Conservation (phyloP, 106 monocot species). For the Dioscorea zingiberensis region DNA sequence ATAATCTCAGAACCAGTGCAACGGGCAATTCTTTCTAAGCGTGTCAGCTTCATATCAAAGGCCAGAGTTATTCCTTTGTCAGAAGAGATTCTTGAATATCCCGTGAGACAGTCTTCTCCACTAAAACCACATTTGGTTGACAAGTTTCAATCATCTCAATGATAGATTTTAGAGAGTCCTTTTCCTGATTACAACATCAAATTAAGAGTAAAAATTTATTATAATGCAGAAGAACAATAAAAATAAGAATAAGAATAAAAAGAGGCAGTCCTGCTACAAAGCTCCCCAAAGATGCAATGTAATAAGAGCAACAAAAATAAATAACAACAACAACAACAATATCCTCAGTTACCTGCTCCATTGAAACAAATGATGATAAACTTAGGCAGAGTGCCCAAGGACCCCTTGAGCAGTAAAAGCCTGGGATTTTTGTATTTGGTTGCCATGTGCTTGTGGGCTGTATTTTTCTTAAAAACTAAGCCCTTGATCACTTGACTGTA, state of each 20-base stretch:
- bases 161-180: slow-evolving; percentile 46
- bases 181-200: slow-evolving; percentile 47
- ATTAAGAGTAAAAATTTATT: no score
- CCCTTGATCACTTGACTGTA: slow-evolving; percentile 91
- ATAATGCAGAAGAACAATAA: no score
- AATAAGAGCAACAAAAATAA: no score
- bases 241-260: no score
- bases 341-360: slow-evolving; percentile 54
- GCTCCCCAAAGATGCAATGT: no score
- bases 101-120: slow-evolving; percentile 88
- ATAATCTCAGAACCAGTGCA: slow-evolving; percentile 81
- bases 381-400: slow-evolving; percentile 58
- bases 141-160: slow-evolving; percentile 60
- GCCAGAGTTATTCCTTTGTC: slow-evolving; percentile 63
- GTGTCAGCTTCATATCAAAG: slow-evolving; percentile 80
- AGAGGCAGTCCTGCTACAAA: no score
- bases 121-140: slow-evolving; percentile 81
- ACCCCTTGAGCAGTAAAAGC: slow-evolving; percentile 63
- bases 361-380: slow-evolving; percentile 79
- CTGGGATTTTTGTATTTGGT: slow-evolving; percentile 66
- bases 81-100: slow-evolving; percentile 68
- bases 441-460: slow-evolving; percentile 98
- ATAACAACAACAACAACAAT: slow-evolving; percentile 4
- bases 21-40: slow-evolving; percentile 74
- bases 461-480: slow-evolving; percentile 89